Base-by-base conservation (phyloP, 148 eudicot genomes). In the Drosera capensis region DNA sequence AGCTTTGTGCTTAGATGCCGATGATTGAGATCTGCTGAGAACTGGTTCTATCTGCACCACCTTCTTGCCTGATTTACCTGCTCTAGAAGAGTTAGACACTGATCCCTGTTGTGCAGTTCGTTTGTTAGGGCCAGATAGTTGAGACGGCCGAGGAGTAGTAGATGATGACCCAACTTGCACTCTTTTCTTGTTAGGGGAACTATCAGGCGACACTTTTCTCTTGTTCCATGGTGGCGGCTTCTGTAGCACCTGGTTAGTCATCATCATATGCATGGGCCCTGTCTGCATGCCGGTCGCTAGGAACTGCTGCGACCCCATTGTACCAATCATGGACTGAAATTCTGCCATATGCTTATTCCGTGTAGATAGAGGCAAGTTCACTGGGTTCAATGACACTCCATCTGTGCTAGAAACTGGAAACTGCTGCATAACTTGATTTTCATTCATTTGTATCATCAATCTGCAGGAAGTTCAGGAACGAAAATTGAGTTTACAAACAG, bases 181-280 rank as follows among this genome's bases (percentile, higher is more conserved):
- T 30, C 46, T 45, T 55, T 64, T 60, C 64, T 74, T 18, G 49
- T 54, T 54, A 41, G 60, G 63, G 39, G 58, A 41, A 47, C 26
- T 40, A 64, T 51, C 48, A n/a, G 50, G 25, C 22, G 57, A 46
- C 29, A 79, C 80, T 66, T 69, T 90, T 25, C 94, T 67, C 62
- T 81, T 90, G 45, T 20, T 66, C 17, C 78, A 59, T 45, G 63
- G 24, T 9, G 55, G 50, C 51, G 52, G 12, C 37, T 63, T 70
- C 41, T 58, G 61, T 0, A 4, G 38, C 5, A 3, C 38, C 38
- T 4, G 14, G n/a, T 34, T 34, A 34, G 38, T 11, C n/a, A n/a
- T n/a, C n/a, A n/a, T n/a, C n/a, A n/a, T n/a, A n/a, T n/a, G n/a
- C n/a, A n/a, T n/a, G n/a, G n/a, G n/a, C n/a, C n/a, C n/a, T n/a